Evolutionary conservation across 345 rosid genomes (phyloP), one percentile per base, ranked within the genome.

Genomic region (Anastatica hierochuntica): DNA sequence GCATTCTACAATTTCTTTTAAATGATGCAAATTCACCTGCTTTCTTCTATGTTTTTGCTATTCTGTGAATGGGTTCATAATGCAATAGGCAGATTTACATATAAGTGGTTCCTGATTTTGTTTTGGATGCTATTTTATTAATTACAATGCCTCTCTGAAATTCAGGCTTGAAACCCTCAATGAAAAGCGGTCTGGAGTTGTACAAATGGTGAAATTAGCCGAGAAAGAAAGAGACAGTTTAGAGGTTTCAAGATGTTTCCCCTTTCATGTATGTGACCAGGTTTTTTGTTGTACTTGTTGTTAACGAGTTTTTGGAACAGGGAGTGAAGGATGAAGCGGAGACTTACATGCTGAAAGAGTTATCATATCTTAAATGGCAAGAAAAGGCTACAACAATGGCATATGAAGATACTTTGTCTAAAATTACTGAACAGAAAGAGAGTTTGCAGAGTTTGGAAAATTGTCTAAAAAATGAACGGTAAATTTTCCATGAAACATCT

Each of bases 181-280:
- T 57, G 98, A 88, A 50, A 83, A 78, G 69, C 80, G 98, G 53
- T 79, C 95, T 41, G 86, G 98, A 65, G 97, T 92, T 49, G 98
- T 92, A 52, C 98, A 88, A 64, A 83, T 92, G 95, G 98, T 92
- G 63, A 92, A 92, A 70, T 43, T 92, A 67, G 90, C 95, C 3
- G 98, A 92, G 72, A 92, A 88, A 72, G 98, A 92, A 76, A 79
- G 94, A 73, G 95, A 92, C 53, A 62, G 74, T 72, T 76, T 92
- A 77, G 97, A 92, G 98, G 98, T 92, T 69, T 29, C 77, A 36
- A 33, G 18, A 60, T 31, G 41, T 69, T 20, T 47, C 47, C 16
- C 41, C 3, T 21, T 39, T n/a, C 16, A 48, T 46, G 12, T 20
- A 24, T 56, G 20, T n/a, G 53, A 21, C 35, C 27, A 15, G n/a